Evolutionary conservation across 2,329 filamentous ascomycete species (phyloP), one percentile per base, ranked within the genome.

Genomic region (Scorias spongiosa): DNA sequence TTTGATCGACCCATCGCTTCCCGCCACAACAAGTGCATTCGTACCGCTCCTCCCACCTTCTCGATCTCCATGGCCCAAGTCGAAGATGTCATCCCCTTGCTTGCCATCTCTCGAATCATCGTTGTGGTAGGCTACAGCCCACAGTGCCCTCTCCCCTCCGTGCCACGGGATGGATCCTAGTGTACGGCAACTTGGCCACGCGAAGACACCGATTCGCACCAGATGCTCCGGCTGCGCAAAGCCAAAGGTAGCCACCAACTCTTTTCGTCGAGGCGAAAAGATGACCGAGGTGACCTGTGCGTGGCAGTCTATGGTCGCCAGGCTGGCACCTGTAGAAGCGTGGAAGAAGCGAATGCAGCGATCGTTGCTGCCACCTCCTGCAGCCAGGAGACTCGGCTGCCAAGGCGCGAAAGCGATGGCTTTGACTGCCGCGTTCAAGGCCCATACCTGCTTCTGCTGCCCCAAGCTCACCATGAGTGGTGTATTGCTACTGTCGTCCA

Each of bases 311-410:
- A 98, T 96, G 1, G 83, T 93, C 2, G 89, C 88, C 28, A 98
- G 73, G 46, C 80, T 79, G 2, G 85, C 78, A 4, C 89, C 91
- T 0, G 87, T 88, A 15, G 74, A 72, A 1, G 85, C 83, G 62
- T 96, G 88, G 63, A 83, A 95, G 67, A 98, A 98, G 64, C 93
- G 88, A 46, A 98, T 94, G 60, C 86, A 86, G 54, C 86, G 85
- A 65, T 98, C 89, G 56, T 93, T 93, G 39, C 84, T 89, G 18
- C 91, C 91, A 34, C 91, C 89, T 2, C 91, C 87, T 1, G 89
- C 93, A 11, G 91, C 91, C 34, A 98, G 65, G 4, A 98, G 72
- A 2, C 81, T 83, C 18, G 83, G 76, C 45, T 89, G 83, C 89
- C 88, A 98, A 0, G 91, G 89, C 49, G 89, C 93, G 63, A 96